Evolutionary conservation across 495 filamentous ascomycete species (phyloP), one percentile per base, ranked within the genome.

Genomic region (Lineolata rhizophorae): DNA sequence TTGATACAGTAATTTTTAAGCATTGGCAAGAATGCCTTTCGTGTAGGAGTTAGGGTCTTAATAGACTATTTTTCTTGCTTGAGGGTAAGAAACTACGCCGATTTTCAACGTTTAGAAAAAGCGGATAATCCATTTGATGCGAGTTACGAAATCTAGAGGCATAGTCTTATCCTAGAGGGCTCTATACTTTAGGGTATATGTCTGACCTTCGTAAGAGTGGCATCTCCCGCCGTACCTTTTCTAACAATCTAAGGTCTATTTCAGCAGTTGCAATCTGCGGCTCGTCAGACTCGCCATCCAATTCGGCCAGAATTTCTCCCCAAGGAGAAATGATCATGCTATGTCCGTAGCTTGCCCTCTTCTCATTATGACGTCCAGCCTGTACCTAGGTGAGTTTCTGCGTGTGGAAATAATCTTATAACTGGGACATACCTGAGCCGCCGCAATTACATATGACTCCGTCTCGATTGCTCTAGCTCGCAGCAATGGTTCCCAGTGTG

Each of bases 291-390:
- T 40, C 35, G 40, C 42, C 45, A 26, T 51, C 44, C 39, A 84
- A 51, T 40, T 71, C 58, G 1, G 68, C 62, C 15, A 87, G 28
- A 2, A 94, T 61, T 28, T 66, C 62, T 0, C 85, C 85, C 85
- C 85, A 93, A 0, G 85, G 85, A 43, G 74, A 70, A 12, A 94
- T 61, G 22, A 92, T 73, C 62, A 91, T 72, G 30, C 79, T 76
- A 50, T 84, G 74, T 1, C 87, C 87, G 52, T 91, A 94, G 55
- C 79, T 90, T 17, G 58, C 57, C 29, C 85, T 55, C 47, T 70
- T 74, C 43, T 74, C 72, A 46, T 80, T 83, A 50, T 97, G 85
- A 12, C 43, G 44, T 12, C 78, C 78, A 18, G 70, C n/a, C n/a
- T n/a, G n/a, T n/a, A n/a, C n/a, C n/a, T n/a, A n/a, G n/a, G n/a